Percentiles rank a stretch among this genome's conserved stretches.
Conservation (phyloP, 2,329 filamentous ascomycete species). For the Delphinella strobiligena region DNA sequence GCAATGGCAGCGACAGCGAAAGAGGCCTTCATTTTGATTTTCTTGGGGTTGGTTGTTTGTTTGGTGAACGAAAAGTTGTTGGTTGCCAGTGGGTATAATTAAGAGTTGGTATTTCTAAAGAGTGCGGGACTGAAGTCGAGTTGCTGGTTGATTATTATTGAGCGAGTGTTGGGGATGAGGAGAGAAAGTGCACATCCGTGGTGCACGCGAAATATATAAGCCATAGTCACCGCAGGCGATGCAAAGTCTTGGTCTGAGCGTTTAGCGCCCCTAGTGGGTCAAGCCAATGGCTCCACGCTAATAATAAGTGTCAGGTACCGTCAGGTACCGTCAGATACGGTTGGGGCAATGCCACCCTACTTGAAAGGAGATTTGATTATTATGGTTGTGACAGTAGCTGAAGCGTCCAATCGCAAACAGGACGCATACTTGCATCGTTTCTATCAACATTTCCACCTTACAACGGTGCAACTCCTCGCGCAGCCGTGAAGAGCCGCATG, state of each 20-base stretch:
- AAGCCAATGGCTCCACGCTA: background rate
- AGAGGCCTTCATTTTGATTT: constrained; percentile 39
- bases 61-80: constrained; percentile 2
- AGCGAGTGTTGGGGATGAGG: constrained; percentile 6
- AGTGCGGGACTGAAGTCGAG: constrained; percentile 9
- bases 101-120: constrained; percentile 4
- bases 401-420: no score
- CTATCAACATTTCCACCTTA: no score
- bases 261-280: background rate
- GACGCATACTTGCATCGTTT: no score
- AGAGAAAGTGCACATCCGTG: background rate
- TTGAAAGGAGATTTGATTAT: no score
- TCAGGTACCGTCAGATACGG: no score
- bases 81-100: constrained; percentile 5
- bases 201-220: background rate
- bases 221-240: background rate
- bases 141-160: constrained; percentile 3
- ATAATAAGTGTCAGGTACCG: background rate
- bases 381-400: no score
- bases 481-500: no score
- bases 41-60: constrained; percentile 1
- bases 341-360: background rate
- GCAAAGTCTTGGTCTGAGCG: background rate
- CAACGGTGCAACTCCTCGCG: no score
- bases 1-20: constrained; percentile 24